These are phyloP conservation scores for Russula ochroleuca DNA, from an alignment of 768 basidiomycete species.

Conservation along the genomic window DNA sequence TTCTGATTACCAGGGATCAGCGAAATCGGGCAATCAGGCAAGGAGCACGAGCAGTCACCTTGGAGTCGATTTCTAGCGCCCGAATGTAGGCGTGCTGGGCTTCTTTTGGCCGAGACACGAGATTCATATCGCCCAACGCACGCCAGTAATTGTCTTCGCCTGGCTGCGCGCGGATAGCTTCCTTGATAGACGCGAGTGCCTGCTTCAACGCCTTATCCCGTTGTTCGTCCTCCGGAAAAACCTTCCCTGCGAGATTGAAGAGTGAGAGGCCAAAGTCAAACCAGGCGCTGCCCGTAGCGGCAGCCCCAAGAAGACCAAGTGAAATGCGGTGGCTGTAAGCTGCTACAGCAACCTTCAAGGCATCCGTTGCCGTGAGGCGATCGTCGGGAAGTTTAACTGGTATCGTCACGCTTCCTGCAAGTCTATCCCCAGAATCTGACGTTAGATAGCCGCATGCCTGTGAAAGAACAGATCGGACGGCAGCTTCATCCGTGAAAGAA, in stretches of 20 bases:
- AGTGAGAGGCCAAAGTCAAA: slow-evolving; percentile 71
- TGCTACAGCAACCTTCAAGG: slow-evolving; percentile 50
- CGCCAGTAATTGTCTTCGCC: slow-evolving; percentile 75
- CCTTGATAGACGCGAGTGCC: slow-evolving; percentile 53
- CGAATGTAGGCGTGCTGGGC: slow-evolving; percentile 92
- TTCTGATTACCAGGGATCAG: slow-evolving; percentile 43
- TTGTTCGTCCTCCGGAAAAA: slow-evolving; percentile 33
- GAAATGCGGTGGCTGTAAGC: slow-evolving; percentile 60
- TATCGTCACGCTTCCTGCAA: slow-evolving; percentile 41
- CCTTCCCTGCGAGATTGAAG: slow-evolving; percentile 42
- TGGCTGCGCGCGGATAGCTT: slow-evolving; percentile 70
- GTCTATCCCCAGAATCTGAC: slow-evolving; percentile 39
- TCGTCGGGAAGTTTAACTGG: slow-evolving; percentile 28
- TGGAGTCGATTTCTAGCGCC: slow-evolving; percentile 79
- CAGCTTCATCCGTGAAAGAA: slow-evolving; percentile 44
- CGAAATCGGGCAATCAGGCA: slow-evolving; percentile 4
- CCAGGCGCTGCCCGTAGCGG: slow-evolving; percentile 54
- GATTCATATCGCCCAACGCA: slow-evolving; percentile 71
- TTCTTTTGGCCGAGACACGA: slow-evolving; percentile 58
- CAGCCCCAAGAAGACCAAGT: slow-evolving; percentile 50
- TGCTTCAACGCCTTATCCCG: slow-evolving; percentile 39
- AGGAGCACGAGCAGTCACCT: slow-evolving; percentile 45
- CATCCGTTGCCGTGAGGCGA: slow-evolving; percentile 34
- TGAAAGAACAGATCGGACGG: slow-evolving; percentile 37
- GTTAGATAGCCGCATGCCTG: slow-evolving; percentile 40